Evolutionary conservation across 768 basidiomycete genomes (phyloP).

Genomic region (Boletus vinaceobasis): DNA sequence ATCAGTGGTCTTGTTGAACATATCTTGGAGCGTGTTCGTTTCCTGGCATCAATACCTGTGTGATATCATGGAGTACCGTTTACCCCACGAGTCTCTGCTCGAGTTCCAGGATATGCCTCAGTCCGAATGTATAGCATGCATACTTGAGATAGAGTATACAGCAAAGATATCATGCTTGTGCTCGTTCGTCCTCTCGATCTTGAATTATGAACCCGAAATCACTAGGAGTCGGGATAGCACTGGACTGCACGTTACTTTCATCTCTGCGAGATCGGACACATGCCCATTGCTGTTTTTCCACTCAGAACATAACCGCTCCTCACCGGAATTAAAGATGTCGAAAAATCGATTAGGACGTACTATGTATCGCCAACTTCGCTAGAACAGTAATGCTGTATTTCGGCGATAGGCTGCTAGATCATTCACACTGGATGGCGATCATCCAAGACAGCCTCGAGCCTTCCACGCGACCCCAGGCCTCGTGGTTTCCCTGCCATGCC

Average conservation of each 20-base stretch:
- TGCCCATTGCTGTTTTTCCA: neutral
- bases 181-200: no score
- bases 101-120: no score
- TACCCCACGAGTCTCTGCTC: no score
- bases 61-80: no score
- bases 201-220: no score
- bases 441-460: conserved; percentile 1
- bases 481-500: conserved; percentile 1
- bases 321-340: neutral
- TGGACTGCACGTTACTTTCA: neutral
- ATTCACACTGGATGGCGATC: neutral
- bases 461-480: neutral
- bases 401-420: neutral
- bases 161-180: no score
- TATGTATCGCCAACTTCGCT: neutral
- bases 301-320: neutral
- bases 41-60: no score
- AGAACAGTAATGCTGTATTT: neutral
- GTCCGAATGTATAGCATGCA: no score
- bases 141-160: no score
- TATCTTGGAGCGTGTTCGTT: no score
- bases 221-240: no score
- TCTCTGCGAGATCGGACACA: neutral
- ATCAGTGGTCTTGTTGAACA: no score
- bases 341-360: neutral